phyloP scores from a whole-genome alignment of 1,284 basidiomycete species.

The Trichosporon sp. region DNA sequence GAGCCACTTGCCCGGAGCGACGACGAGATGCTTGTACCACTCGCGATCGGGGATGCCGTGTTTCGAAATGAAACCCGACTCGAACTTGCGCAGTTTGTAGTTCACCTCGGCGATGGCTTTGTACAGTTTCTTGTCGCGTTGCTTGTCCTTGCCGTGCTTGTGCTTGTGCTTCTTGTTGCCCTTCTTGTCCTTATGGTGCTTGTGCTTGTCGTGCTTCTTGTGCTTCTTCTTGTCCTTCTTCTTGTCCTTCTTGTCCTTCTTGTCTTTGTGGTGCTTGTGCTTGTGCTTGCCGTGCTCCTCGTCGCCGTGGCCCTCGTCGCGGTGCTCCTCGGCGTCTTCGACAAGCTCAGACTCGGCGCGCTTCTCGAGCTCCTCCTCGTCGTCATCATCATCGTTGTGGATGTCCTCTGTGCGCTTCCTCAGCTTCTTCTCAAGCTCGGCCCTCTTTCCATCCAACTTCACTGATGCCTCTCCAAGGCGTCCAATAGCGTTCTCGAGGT shows the following conservation, averaged over 20 bases:
- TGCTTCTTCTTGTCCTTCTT: too few relatives aligned
- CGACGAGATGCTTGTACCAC: slow-evolving; percentile 80
- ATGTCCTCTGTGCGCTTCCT: too few relatives aligned
- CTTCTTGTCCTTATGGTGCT: too few relatives aligned
- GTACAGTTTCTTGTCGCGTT: too few relatives aligned
- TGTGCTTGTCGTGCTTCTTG: slow-evolving; percentile 56
- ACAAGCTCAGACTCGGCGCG: too few relatives aligned
- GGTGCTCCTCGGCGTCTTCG: background rate
- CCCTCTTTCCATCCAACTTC: slow-evolving; percentile 51
- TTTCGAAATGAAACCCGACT: slow-evolving; percentile 75
- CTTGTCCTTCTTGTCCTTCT: too few relatives aligned
- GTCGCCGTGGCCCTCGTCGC: background rate
- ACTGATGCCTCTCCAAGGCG: slow-evolving; percentile 55
- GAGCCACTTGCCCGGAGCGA: slow-evolving; percentile 84
- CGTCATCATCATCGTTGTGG: too few relatives aligned
- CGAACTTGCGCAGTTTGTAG: slow-evolving; percentile 66
- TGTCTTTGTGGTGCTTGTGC: too few relatives aligned
- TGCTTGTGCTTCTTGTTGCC: too few relatives aligned
- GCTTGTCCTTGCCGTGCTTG: slow-evolving; percentile 51
- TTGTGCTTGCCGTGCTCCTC: too few relatives aligned
- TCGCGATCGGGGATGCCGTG: slow-evolving; percentile 69
- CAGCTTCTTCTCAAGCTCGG: slow-evolving; percentile 41
- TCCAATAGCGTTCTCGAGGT: slow-evolving; percentile 53
- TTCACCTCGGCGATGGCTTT: slow-evolving; percentile 64
- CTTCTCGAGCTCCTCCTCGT: slow-evolving; percentile 9